phyloP scores from a whole-genome alignment of 1,284 basidiomycete genomes.

The Boletus calvinii region DNA sequence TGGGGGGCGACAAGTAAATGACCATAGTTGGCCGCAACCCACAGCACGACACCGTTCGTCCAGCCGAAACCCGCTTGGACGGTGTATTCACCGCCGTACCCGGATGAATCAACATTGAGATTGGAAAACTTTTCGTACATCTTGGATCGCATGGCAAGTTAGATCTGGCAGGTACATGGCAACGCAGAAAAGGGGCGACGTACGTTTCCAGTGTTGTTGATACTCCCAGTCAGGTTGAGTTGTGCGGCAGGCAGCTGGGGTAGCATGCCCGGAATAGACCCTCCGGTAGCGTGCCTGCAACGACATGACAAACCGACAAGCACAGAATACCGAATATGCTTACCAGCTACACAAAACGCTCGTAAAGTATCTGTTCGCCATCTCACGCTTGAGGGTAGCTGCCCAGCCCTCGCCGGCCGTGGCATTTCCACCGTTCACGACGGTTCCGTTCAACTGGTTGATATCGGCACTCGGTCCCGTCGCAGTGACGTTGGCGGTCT shows the following conservation, averaged over 20 bases:
- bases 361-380: conserved; percentile 81
- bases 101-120: conserved; percentile 79
- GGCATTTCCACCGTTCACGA: conserved; percentile 73
- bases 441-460: conserved; percentile 57
- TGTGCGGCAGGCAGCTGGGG: conserved; percentile 67
- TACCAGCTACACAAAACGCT: conserved; percentile 89
- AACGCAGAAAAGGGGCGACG: conserved; percentile 29
- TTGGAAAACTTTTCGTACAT: conserved; percentile 91
- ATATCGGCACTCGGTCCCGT: conserved; percentile 59
- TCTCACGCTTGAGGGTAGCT: conserved; percentile 60
- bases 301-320: conserved; percentile 30
- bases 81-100: conserved; percentile 83
- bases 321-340: conserved; percentile 24
- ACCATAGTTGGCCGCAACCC: conserved; percentile 74
- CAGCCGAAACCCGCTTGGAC: conserved; percentile 86
- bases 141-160: conserved; percentile 38
- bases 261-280: conserved; percentile 68
- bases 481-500: conserved; percentile 49
- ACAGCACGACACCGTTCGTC: conserved; percentile 85
- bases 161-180: not conserved
- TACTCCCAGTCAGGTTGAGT: conserved; percentile 73
- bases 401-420: conserved; percentile 68
- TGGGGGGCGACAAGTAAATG: conserved; percentile 57
- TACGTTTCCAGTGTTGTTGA: conserved; percentile 69
- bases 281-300: conserved; percentile 71